A percentile compares a stretch with the other conserved stretches of the same genome.
Evolutionary conservation across 257 asterid genomes (phyloP).

Genomic region (Ajuga chamaepitys): DNA sequence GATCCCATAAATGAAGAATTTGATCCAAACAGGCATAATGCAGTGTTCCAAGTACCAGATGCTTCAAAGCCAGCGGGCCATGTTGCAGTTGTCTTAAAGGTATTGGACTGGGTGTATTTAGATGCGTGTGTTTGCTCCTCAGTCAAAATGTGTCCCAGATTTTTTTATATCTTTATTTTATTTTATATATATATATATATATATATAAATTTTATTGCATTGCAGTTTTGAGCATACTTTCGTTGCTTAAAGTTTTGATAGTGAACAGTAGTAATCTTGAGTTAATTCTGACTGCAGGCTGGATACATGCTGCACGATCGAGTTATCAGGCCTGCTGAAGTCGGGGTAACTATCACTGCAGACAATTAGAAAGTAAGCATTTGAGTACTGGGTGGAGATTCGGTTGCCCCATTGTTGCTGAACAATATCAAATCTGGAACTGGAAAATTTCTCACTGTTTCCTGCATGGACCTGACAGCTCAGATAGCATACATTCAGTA

Average conservation of each 20-base stretch:
- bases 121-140: background rate
- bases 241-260: too few species aligned
- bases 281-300: constrained; percentile 30
- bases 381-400: constrained; percentile 17
- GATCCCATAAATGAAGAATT: constrained; percentile 71
- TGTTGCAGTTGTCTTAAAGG: constrained; percentile 88
- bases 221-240: too few species aligned
- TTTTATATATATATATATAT: too few species aligned
- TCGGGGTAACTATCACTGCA: constrained; percentile 58
- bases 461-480: background rate
- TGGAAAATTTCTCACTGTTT: background rate
- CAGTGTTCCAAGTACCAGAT: constrained; percentile 91
- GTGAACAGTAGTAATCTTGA: too few species aligned
- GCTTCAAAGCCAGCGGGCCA: constrained; percentile 71
- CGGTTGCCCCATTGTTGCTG: background rate
- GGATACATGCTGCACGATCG: constrained; percentile 75
- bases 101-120: constrained; percentile 11
- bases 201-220: too few species aligned
- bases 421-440: background rate
- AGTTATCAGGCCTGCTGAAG: constrained; percentile 84
- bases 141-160: background rate
- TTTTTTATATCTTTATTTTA: too few species aligned
- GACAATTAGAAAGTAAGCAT: constrained; percentile 24
- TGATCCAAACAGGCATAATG: constrained; percentile 90
- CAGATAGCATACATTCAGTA: too few species aligned